Base-by-base conservation (phyloP, 208 protist species). In the Wallacemonas sp. region DNA sequence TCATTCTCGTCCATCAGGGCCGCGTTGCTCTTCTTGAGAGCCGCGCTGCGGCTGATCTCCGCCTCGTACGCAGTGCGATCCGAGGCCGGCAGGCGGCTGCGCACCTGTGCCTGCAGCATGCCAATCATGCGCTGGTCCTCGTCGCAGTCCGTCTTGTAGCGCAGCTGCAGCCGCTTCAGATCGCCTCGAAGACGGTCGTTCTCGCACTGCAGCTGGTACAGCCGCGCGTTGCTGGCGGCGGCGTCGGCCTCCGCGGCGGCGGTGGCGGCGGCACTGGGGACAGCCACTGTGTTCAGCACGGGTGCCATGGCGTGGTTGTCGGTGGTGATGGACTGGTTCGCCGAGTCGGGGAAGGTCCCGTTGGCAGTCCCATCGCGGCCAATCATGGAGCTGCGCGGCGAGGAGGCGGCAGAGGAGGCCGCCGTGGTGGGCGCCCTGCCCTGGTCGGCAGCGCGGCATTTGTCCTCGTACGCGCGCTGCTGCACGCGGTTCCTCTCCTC, bases 381-480 rank as follows among this genome's bases (percentile, higher is more conserved):
- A 14, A 14, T 28, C 32, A 29, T 41, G 10, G 52, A 59, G 52
- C 31, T 41, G 12, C 28, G 11, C 29, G 52, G 52, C 14, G 52
- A 28, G 7, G 52, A 59, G 0, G 31, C 39, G 4, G 41, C n/a
- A 1, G 52, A 23, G 1, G 49, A 32, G n/a, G 55, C 22, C 16
- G 52, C 7, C 10, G 31, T 52, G 25, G 32, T 14, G 10, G 57
- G 39, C 29, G 14, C 14, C 4, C 8, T 7, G 3, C 18, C 10
- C 23, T 28, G 12, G 39, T 32, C 33, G 20, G 48, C n/a, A 39
- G 61, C 49, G 23, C 73, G 57, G 64, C 79, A 87, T 73, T 88
- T 91, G 36, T 90, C 78, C 57, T 90, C 86, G 45, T 86, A 91
- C 16, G 81, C 79, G n/a, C 82, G 76, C 59, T 81, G 74, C 67